phyloP scores from a whole-genome alignment of 1,139 yeast species.

The Zygoascus hellenicus region DNA sequence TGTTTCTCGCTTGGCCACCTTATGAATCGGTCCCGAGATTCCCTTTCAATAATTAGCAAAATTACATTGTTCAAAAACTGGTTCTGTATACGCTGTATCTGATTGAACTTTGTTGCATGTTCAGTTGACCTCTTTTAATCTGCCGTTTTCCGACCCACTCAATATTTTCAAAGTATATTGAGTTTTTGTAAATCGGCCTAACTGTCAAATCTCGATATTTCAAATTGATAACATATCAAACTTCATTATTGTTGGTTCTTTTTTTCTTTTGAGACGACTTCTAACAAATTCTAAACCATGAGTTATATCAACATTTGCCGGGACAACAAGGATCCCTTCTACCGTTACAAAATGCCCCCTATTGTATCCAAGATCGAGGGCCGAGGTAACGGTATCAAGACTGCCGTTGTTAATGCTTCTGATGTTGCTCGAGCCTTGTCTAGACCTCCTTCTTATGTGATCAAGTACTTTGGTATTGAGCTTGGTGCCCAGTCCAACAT shows the following conservation, averaged over 20 bases:
- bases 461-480: slow-evolving; percentile 94
- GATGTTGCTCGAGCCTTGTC: slow-evolving; percentile 95
- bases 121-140: too few species aligned
- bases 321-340: slow-evolving; percentile 95
- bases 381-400: slow-evolving; percentile 98
- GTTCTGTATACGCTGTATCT: too few species aligned
- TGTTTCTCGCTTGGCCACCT: slow-evolving; percentile 2
- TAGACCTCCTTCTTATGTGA: slow-evolving; percentile 85
- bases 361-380: slow-evolving; percentile 97
- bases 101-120: too few species aligned
- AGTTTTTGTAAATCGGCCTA: too few species aligned
- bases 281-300: slow-evolving; percentile 39
- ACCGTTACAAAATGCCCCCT: slow-evolving; percentile 99
- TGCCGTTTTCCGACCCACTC: too few species aligned
- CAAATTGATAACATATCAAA: too few species aligned
- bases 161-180: too few species aligned
- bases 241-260: background rate
- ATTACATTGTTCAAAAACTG: too few species aligned
- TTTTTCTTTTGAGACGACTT: background rate
- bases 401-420: slow-evolving; percentile 81
- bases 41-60: too few species aligned
- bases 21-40: slow-evolving; percentile 2
- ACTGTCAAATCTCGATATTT: too few species aligned
- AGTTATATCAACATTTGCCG: slow-evolving; percentile 91
- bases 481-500: slow-evolving; percentile 93